Evolutionary conservation across 169 alveolate genomes (phyloP).

Genomic region (Plasmodium cynomolgi): DNA sequence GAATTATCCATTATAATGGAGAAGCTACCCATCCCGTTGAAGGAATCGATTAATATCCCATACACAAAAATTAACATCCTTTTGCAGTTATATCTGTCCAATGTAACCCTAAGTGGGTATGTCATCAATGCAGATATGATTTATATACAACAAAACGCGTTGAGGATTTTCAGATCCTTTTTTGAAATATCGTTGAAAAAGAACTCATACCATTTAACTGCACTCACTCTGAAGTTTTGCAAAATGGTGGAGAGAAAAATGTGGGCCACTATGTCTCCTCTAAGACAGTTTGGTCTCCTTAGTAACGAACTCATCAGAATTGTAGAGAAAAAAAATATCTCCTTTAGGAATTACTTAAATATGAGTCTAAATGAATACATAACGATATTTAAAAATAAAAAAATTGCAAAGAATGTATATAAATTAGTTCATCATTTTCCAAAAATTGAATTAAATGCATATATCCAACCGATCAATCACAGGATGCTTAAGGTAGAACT

Average conservation of each 20-base stretch:
- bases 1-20: conserved; percentile 95
- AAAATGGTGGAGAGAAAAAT: conserved; percentile 98
- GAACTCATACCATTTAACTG: conserved; percentile 96
- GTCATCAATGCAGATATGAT: conserved; percentile 99
- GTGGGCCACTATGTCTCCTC: conserved; percentile 99
- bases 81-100: conserved; percentile 96
- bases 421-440: conserved; percentile 94
- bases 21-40: conserved; percentile 94
- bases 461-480: conserved; percentile 97
- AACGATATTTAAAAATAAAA: conserved; percentile 93
- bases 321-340: conserved; percentile 96
- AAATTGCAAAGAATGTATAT: conserved; percentile 91
- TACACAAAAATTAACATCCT: conserved; percentile 95
- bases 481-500: conserved; percentile 94
- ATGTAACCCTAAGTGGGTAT: conserved; percentile 96
- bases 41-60: conserved; percentile 89
- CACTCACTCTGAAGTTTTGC: conserved; percentile 91
- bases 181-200: conserved; percentile 95
- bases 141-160: conserved; percentile 98
- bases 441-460: conserved; percentile 94
- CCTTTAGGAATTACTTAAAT: conserved; percentile 96
- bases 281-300: conserved; percentile 97
- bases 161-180: conserved; percentile 98
- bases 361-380: conserved; percentile 94
- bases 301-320: conserved; percentile 94